Evolutionary conservation across 148 eudicot species (phyloP), one percentile per base, ranked within the genome.

Genomic region (Rhododendron kiyosumense): DNA sequence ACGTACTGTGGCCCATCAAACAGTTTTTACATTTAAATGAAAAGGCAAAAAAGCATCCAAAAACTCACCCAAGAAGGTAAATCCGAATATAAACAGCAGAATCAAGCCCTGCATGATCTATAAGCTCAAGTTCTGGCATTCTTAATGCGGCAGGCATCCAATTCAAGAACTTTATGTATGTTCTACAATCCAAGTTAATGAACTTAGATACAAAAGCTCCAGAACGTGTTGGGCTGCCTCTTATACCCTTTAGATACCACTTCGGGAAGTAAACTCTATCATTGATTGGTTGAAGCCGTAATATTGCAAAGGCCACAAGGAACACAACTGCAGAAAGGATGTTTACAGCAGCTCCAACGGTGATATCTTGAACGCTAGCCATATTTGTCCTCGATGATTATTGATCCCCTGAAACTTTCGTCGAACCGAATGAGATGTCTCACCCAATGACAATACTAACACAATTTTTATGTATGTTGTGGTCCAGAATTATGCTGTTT

Each of bases 261-360:
- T 97, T 97, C n/a, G 99, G 98, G 79, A 97, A 97, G 93, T 97
- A 97, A 12, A 97, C 94, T 90, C 99, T 93, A 79, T 97, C 99
- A 83, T 93, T 93, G 79, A 95, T 48, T 51, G 99, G 99, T 81
- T 97, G 99, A 86, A 97, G 98, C 83, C 99, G 90, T 65, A 94
- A 90, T 87, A 97, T 90, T 52, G 98, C 98, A 85, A 95, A 97
- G 67, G 95, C 94, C 83, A 97, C 46, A 67, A 97, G 94, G 90
- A 97, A 97, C 30, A 91, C 90, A 63, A 97, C 75, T 81, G 95
- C 99, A 76, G 96, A 89, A 32, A 93, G 83, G 86, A 91, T 90
- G 90, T 97, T 97, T 61, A 97, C 86, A 26, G 92, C 90, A 82
- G 98, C 98, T 30, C 98, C 85, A 87, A 93, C 87, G 10, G 79